Evolutionary conservation across 106 monocot genomes (phyloP).

Genomic region (Alisma plantagoaquatica): DNA sequence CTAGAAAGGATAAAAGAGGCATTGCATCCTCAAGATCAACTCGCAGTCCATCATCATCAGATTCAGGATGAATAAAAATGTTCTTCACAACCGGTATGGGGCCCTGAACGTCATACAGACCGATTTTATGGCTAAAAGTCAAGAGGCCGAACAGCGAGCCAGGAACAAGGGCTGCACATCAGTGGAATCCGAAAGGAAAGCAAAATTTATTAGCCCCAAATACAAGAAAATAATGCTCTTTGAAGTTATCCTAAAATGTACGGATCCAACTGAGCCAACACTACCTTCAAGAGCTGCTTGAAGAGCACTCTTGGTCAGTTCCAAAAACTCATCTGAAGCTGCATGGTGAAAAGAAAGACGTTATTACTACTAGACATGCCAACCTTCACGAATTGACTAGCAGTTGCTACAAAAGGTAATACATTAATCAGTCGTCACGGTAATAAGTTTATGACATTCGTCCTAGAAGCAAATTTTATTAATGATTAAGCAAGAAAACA

Average conservation of each 20-base stretch:
- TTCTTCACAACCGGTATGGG: conserved; percentile 92
- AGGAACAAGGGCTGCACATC: conserved; percentile 70
- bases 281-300: conserved; percentile 95
- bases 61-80: conserved; percentile 81
- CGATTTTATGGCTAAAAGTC: conserved; percentile 95
- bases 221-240: too few relatives aligned
- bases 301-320: conserved; percentile 92
- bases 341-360: conserved; percentile 10
- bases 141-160: conserved; percentile 95
- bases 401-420: too few relatives aligned
- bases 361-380: too few relatives aligned
- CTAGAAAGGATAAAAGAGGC: conserved; percentile 94
- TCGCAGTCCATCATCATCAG: conserved; percentile 39
- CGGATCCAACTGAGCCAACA: neutral
- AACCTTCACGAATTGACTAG: too few relatives aligned
- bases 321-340: conserved; percentile 98
- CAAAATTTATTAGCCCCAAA: too few relatives aligned
- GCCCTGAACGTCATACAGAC: conserved; percentile 96
- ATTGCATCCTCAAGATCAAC: conserved; percentile 92
- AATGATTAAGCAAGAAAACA: too few relatives aligned
- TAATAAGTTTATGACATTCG: too few relatives aligned
- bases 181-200: too few relatives aligned
- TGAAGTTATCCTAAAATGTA: too few relatives aligned
- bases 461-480: too few relatives aligned
- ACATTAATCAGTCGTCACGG: too few relatives aligned